phyloP scores from a whole-genome alignment of 1,284 basidiomycete genomes.

The Leucoagaricus sp. region DNA sequence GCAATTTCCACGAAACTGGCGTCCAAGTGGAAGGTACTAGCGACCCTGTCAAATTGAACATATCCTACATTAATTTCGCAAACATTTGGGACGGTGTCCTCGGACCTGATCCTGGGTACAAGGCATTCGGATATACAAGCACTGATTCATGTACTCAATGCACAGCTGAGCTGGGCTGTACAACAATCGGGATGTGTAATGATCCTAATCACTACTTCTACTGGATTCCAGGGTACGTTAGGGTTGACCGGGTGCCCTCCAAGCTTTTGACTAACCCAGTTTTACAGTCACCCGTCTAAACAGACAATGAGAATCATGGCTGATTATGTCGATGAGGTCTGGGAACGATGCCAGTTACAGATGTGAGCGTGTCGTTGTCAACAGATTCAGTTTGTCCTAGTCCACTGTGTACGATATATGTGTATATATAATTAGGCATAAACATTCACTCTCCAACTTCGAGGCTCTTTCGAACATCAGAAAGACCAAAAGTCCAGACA shows the following conservation, averaged over 20 bases:
- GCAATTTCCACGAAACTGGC: slow-evolving; percentile 22
- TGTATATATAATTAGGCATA: too few relatives aligned
- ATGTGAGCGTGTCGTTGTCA: neutral
- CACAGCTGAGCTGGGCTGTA: slow-evolving; percentile 19
- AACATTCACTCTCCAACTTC: too few relatives aligned
- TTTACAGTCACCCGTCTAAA: slow-evolving; percentile 23
- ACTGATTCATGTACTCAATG: slow-evolving; percentile 35
- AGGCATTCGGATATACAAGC: slow-evolving; percentile 48
- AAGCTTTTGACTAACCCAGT: neutral
- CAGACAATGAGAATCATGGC: slow-evolving; percentile 23
- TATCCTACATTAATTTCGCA: slow-evolving; percentile 47
- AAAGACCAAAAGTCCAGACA: too few relatives aligned
- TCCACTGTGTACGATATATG: neutral
- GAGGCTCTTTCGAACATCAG: too few relatives aligned
- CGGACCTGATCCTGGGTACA: slow-evolving; percentile 36
- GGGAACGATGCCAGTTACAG: slow-evolving; percentile 28
- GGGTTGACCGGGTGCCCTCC: too few relatives aligned
- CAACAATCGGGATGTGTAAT: slow-evolving; percentile 33
- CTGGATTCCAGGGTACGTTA: slow-evolving; percentile 47
- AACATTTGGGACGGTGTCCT: slow-evolving; percentile 46
- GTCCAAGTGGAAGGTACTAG: neutral
- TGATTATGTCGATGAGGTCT: slow-evolving; percentile 43
- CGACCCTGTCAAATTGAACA: slow-evolving; percentile 30
- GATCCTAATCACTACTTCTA: slow-evolving; percentile 53
- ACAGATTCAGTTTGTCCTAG: neutral